These are phyloP conservation scores for Hymenoscyphus scutula DNA, from an alignment of 2,329 filamentous ascomycete species.

Conservation along the genomic window DNA sequence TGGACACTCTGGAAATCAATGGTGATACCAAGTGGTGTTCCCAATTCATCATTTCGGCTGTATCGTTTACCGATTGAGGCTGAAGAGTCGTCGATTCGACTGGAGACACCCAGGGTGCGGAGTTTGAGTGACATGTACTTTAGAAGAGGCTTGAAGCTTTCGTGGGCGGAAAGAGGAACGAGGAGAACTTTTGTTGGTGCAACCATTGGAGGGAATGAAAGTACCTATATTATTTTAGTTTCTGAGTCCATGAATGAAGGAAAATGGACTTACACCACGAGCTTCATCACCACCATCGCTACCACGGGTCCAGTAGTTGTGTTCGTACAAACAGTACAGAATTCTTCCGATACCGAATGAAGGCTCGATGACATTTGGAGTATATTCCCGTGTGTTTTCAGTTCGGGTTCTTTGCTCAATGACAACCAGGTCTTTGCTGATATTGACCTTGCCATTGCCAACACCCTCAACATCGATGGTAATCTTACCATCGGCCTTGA, in stretches of 20 bases:
- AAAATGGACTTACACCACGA: conserved; percentile 67
- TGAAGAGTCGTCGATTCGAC: conserved; percentile 83
- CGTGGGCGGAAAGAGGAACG: conserved; percentile 80
- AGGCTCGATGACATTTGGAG: conserved; percentile 93
- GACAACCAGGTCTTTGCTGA: conserved; percentile 74
- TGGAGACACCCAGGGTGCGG: conserved; percentile 73
- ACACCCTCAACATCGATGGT: conserved; percentile 69
- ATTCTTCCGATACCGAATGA: conserved; percentile 97
- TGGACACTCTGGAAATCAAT: conserved; percentile 94
- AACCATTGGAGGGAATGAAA: conserved; percentile 72
- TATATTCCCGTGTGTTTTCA: conserved; percentile 86
- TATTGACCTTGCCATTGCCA: conserved; percentile 70
- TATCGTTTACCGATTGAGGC: conserved; percentile 95
- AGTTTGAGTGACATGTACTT: conserved; percentile 72
- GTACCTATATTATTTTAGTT: conserved; percentile 47
- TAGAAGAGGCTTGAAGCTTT: conserved; percentile 76
- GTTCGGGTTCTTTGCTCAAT: conserved; percentile 81
- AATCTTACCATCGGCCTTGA: conserved; percentile 72
- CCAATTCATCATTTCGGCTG: conserved; percentile 90
- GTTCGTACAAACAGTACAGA: conserved; percentile 88
- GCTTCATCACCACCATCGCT: conserved; percentile 73
- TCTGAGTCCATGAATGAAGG: neutral
- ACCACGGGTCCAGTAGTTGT: conserved; percentile 86
- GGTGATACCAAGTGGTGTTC: conserved; percentile 90
- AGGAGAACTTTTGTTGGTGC: conserved; percentile 96